Base-by-base conservation (phyloP, 192 early-diverging fungal species). In the Coemansia sp. region DNA sequence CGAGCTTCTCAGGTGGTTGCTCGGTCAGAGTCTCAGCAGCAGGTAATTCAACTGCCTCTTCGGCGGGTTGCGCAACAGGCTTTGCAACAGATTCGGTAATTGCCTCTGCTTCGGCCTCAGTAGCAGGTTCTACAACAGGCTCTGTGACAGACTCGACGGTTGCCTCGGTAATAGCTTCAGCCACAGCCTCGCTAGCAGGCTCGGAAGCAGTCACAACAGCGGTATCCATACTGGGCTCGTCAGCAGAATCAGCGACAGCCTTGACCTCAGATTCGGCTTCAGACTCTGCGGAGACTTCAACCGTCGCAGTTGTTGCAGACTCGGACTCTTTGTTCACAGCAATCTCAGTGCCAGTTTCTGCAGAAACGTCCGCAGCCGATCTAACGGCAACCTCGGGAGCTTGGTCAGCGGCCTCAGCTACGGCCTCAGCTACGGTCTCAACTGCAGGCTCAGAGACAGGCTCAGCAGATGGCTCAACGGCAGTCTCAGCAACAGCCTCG, bases 121-220 rank as follows among this genome's bases (percentile, higher is more conserved):
- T 18, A 18, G n/a, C 17, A 17, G 55, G 4, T 9, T 54, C 52
- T 11, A 22, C 52, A 11, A 28, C 37, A 9, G 59, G 38, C 61
- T 67, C 61, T 22, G 14, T 0, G 2, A 51, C 65, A 20, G 54
- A 11, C 54, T 65, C 66, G 34, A 22, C 36, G 8, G 73, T 36
- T 4, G 56, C 20, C 57, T 72, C 71, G 14, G 22, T 20, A 53
- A 38, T 35, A 22, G 64, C 6, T 36, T 52, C 64, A 12, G 28
- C 64, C 38, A 53, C 20, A 12, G 36, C 4, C 43, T 54, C 63
- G 38, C 15, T 37, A 7, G 48, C 51, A 41, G 60, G 51, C 54
- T 55, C 53, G 2, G 36, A 55, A 20, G 18, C 48, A 52, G 22
- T 0, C 22, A 28, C 22, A 1, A 1, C 22, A 28, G 22, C 22